These are phyloP conservation scores for Ophiostoma ulmi DNA, from an alignment of 2,329 filamentous ascomycete species.

Conservation along the genomic window DNA sequence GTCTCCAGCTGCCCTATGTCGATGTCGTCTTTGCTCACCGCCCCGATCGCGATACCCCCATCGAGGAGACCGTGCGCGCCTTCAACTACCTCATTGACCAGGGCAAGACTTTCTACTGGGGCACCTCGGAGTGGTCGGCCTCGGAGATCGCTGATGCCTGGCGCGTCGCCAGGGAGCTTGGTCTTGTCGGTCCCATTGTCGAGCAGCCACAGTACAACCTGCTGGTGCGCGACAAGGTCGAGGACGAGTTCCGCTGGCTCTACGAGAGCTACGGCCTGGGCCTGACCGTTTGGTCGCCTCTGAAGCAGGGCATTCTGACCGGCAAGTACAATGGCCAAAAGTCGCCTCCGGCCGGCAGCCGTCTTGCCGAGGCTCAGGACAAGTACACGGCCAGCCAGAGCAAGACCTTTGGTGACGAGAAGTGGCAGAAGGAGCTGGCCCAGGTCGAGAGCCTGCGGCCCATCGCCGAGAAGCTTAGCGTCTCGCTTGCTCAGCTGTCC, in stretches of 20 bases:
- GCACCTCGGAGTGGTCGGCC: slow-evolving; percentile 65
- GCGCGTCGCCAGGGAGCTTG: slow-evolving; percentile 53
- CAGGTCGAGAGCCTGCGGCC: slow-evolving; percentile 26
- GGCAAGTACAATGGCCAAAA: slow-evolving; percentile 57
- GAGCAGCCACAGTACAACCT: slow-evolving; percentile 68
- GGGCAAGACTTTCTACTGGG: slow-evolving; percentile 68
- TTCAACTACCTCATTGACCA: slow-evolving; percentile 66
- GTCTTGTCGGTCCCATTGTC: slow-evolving; percentile 57
- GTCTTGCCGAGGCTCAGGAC: slow-evolving; percentile 52
- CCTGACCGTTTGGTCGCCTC: slow-evolving; percentile 50
- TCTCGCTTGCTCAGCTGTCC: slow-evolving; percentile 47
- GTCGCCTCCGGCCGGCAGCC: slow-evolving; percentile 40
- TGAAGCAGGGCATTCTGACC: slow-evolving; percentile 53
- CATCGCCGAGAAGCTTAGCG: slow-evolving; percentile 55
- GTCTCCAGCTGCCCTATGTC: slow-evolving; percentile 56
- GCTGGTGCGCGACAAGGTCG: slow-evolving; percentile 53
- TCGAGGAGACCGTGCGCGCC: slow-evolving; percentile 64
- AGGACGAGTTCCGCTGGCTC: slow-evolving; percentile 54
- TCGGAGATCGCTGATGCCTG: slow-evolving; percentile 61
- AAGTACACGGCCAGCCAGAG: slow-evolving; percentile 46
- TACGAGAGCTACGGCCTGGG: slow-evolving; percentile 54
- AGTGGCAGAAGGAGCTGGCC: slow-evolving; percentile 31
- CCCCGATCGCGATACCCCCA: slow-evolving; percentile 61
- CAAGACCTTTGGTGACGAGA: slow-evolving; percentile 50
- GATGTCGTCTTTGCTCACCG: slow-evolving; percentile 67